Conservation (phyloP, 129 eudicot species). For the Deinandra increscens region DNA sequence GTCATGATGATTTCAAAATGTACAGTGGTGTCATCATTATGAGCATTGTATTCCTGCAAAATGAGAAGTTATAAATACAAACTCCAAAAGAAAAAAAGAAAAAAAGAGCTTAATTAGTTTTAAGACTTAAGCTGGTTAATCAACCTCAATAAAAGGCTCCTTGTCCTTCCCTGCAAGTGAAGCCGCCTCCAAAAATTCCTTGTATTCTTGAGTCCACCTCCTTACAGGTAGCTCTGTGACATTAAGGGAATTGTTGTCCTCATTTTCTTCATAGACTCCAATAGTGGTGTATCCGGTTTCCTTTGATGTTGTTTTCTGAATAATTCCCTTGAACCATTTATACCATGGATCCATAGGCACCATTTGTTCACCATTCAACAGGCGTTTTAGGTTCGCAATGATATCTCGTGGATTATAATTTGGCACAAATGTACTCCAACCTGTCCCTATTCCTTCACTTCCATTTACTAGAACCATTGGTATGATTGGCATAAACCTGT, state of each 20-base stretch:
- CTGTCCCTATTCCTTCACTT: constrained; percentile 97
- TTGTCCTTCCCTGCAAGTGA: constrained; percentile 49
- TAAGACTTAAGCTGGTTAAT: not conserved
- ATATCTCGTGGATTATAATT: constrained; percentile 94
- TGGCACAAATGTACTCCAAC: constrained; percentile 90
- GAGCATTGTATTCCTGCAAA: constrained; percentile 61
- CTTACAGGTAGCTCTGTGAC: constrained; percentile 82
- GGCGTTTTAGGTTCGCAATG: constrained; percentile 60
- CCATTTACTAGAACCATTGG: constrained; percentile 91
- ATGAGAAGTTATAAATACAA: constrained; percentile 1
- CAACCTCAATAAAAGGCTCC: constrained; percentile 74
- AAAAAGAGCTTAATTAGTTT: too few relatives aligned
- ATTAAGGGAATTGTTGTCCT: constrained; percentile 46
- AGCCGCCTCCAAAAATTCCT: constrained; percentile 64
- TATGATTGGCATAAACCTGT: constrained; percentile 80
- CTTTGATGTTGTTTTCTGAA: constrained; percentile 59
- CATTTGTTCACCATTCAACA: constrained; percentile 63
- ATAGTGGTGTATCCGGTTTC: constrained; percentile 66
- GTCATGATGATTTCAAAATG: constrained; percentile 54
- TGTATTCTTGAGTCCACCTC: too few relatives aligned
- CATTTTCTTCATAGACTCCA: constrained; percentile 65
- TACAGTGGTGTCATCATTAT: constrained; percentile 56
- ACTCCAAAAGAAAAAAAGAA: not conserved
- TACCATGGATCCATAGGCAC: constrained; percentile 98
- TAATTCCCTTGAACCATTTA: constrained; percentile 70